Evolutionary conservation across 1,284 basidiomycete species (phyloP), one percentile per base, ranked within the genome.

Genomic region (Pascua guehoae): DNA sequence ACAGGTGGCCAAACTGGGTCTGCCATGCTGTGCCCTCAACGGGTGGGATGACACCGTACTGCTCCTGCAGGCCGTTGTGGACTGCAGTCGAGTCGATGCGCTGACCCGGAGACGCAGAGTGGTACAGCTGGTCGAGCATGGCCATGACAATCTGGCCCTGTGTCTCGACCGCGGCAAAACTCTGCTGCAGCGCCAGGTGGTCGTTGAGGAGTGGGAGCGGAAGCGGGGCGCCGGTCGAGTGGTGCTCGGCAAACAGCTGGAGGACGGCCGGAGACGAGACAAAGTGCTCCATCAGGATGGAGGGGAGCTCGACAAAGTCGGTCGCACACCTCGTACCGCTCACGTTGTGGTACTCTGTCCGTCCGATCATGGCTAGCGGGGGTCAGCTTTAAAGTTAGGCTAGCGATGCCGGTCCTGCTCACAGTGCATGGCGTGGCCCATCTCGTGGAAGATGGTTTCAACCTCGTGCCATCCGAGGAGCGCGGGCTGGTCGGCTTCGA

Each of bases 361-460:
- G 83, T 17, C 95, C 96, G 59, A 98, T 88, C 96, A 98, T 98
- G 1, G 95, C 93, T 45, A 32, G 24, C 7, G 47, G 12, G n/a
- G 9, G 47, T 17, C 38, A 60, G 58, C 32, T 12, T 12, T 16
- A 36, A 8, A 12, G 12, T 3, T 17, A 5, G 4, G 1, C 15
- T 5, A 17, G 9, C 7, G n/a, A 43, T 12, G 32, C 16, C 24
- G 16, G 16, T 17, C 43, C 8, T 24, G 81, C 91, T 82, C 69
- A 94, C 94, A 98, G 73, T 98, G 95, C 83, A 98, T 92, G 2
- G 96, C 95, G 75, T 98, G 95, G 0, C 95, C 95, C 94, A 98
- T 98, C 78, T 98, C 95, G 70, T 98, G 95, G 78, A 96, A 97
- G 17, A 98, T 79, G 1, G 95, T 98, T 73, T 90, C 83, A 10